A percentile compares a stretch with the other conserved stretches of the same genome.
phyloP scores from a whole-genome alignment of 257 asterid genomes.

The Fraxinus pennsylvanica region DNA sequence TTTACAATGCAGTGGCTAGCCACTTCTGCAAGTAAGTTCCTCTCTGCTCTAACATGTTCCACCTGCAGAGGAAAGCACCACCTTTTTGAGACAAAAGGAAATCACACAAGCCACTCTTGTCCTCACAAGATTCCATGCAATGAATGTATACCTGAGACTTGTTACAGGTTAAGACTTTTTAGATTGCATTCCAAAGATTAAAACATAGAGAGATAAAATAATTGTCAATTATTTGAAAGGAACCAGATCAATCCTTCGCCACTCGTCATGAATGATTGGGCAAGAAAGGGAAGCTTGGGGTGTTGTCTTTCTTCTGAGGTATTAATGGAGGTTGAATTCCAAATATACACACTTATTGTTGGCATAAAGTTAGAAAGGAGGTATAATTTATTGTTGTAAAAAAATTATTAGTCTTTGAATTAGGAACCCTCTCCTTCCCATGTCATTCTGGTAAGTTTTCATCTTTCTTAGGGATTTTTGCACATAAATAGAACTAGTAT shows the following conservation, averaged over 20 bases:
- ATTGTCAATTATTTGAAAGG: neutral
- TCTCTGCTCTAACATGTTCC: constrained; percentile 96
- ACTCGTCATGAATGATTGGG: neutral
- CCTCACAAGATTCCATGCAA: constrained; percentile 12
- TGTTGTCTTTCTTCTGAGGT: neutral
- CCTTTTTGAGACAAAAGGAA: constrained; percentile 16
- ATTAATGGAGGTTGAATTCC: neutral
- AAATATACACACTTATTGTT: neutral
- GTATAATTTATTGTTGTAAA: neutral
- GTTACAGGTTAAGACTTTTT: neutral
- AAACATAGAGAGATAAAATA: constrained; percentile 15
- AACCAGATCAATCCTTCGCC: neutral
- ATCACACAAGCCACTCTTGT: neutral
- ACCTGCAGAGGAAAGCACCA: constrained; percentile 49
- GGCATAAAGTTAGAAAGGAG: neutral
- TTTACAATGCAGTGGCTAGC: constrained; percentile 95
- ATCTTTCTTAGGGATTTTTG: neutral
- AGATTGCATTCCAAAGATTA: constrained; percentile 9
- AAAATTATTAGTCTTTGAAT: neutral
- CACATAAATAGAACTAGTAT: neutral
- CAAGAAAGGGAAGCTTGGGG: neutral
- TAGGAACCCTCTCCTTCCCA: neutral
- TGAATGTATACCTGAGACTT: neutral
- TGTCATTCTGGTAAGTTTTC: neutral
- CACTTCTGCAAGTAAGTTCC: constrained; percentile 92